Conservation (phyloP, 2,329 filamentous ascomycete genomes). For the Ophiosphaerella korrae region DNA sequence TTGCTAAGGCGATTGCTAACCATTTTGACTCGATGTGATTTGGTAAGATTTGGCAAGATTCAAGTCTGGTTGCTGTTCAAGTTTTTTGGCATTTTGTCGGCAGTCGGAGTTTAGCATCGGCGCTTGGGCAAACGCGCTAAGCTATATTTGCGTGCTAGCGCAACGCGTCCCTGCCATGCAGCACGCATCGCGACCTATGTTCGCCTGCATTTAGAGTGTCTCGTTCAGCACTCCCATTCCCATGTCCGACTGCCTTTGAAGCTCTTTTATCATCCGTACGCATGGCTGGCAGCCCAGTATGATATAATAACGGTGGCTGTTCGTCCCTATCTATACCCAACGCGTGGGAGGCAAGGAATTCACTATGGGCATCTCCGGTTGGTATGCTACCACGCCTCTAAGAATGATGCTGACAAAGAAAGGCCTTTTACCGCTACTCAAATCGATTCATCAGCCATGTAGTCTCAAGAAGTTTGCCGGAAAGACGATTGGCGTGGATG, state of each 20-base stretch:
- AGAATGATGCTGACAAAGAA: conserved; percentile 22
- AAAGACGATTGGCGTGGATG: conserved; percentile 91
- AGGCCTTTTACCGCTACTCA: conserved; percentile 89
- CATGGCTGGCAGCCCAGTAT: conserved; percentile 12
- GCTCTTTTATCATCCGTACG: not conserved
- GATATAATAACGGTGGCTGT: conserved; percentile 19
- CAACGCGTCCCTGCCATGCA: conserved; percentile 24
- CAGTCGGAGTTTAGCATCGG: conserved; percentile 17
- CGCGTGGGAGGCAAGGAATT: conserved; percentile 32
- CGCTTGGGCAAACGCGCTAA: conserved; percentile 19
- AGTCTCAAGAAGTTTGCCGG: conserved; percentile 86
- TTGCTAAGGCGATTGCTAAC: conserved; percentile 71
- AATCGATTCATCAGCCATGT: conserved; percentile 91
- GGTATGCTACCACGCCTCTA: conserved; percentile 24
- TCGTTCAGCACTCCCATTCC: conserved; percentile 8
- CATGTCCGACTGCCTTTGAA: not conserved
- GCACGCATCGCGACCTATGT: conserved; percentile 24
- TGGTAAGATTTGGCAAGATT: conserved; percentile 5
- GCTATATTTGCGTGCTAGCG: conserved; percentile 13
- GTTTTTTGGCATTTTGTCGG: conserved; percentile 30
- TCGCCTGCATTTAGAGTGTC: conserved; percentile 20
- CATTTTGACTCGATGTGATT: conserved; percentile 24
- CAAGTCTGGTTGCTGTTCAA: conserved; percentile 11
- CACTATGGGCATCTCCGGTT: conserved; percentile 50
- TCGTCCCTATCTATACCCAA: conserved; percentile 29